Percentiles rank a stretch among this genome's conserved stretches.
These are phyloP conservation scores for Kitagawia praeruptora DNA, from an alignment of 129 eudicot species.

Conservation along the genomic window DNA sequence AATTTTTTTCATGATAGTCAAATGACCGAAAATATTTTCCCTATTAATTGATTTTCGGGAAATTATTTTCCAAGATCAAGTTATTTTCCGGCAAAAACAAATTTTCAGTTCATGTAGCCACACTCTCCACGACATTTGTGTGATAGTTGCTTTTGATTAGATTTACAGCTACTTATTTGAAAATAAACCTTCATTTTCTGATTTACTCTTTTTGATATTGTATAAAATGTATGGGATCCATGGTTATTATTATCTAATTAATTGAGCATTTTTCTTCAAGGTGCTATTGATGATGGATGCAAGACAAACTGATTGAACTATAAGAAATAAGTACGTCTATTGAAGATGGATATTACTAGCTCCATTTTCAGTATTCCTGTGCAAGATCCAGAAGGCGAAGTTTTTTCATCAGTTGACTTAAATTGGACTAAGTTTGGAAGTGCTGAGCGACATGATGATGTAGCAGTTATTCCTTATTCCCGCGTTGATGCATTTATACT, in stretches of 20 bases:
- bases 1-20: too few relatives aligned
- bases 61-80: too few relatives aligned
- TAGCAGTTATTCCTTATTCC: slow-evolving; percentile 78
- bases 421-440: slow-evolving; percentile 72
- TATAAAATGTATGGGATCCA: background rate
- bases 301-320: background rate
- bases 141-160: background rate
- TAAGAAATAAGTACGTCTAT: background rate
- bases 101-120: background rate
- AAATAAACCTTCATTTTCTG: background rate
- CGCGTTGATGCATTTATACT: slow-evolving; percentile 82
- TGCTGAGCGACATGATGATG: slow-evolving; percentile 72
- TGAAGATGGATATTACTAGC: slow-evolving; percentile 65
- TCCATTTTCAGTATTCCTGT: slow-evolving; percentile 57
- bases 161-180: background rate
- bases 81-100: too few relatives aligned
- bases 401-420: slow-evolving; percentile 71
- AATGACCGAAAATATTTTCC: too few relatives aligned
- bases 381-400: slow-evolving; percentile 70
- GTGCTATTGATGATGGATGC: slow-evolving; percentile 6
- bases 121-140: background rate
- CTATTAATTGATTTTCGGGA: too few relatives aligned
- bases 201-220: background rate
- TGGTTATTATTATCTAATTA: background rate
- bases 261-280: background rate